Conservation (phyloP, 768 basidiomycete species). For the Pholiota conissans region DNA sequence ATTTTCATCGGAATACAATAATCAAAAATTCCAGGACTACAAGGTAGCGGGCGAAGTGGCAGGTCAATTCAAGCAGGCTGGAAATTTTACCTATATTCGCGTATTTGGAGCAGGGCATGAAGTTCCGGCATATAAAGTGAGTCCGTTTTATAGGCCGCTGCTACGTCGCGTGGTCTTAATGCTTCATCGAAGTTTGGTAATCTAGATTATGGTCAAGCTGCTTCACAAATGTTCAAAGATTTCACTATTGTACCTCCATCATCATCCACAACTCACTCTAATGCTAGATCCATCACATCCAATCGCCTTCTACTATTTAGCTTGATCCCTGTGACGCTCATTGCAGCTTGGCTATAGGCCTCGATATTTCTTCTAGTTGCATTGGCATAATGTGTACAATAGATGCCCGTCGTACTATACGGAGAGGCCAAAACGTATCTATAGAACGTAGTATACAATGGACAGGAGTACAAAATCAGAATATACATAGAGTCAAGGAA, state of each 20-base stretch:
- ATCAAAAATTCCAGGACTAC: constrained; percentile 1
- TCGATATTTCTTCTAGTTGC: too few relatives aligned
- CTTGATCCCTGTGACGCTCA: too few relatives aligned
- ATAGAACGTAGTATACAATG: too few relatives aligned
- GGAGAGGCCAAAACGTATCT: too few relatives aligned
- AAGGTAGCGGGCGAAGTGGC: not conserved
- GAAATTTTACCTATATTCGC: constrained; percentile 1
- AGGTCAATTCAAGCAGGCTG: not conserved
- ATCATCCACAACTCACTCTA: not conserved
- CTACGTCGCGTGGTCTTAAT: not conserved
- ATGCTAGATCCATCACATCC: not conserved
- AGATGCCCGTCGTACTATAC: too few relatives aligned
- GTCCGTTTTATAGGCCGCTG: too few relatives aligned
- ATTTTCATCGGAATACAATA: not conserved
- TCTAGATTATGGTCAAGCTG: constrained; percentile 5
- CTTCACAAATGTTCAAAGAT: constrained; percentile 3
- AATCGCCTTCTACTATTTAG: too few relatives aligned
- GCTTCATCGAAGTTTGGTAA: not conserved
- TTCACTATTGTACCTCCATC: not conserved
- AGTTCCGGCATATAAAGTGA: constrained; percentile 3
- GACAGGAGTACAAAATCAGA: not conserved
- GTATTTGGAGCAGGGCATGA: constrained; percentile 3
- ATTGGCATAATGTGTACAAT: too few relatives aligned
- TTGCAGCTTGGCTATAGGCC: too few relatives aligned
- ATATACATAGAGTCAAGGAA: not conserved